phyloP scores from a whole-genome alignment of 2,329 filamentous ascomycete genomes.

The Botrytis pseudocinerea region DNA sequence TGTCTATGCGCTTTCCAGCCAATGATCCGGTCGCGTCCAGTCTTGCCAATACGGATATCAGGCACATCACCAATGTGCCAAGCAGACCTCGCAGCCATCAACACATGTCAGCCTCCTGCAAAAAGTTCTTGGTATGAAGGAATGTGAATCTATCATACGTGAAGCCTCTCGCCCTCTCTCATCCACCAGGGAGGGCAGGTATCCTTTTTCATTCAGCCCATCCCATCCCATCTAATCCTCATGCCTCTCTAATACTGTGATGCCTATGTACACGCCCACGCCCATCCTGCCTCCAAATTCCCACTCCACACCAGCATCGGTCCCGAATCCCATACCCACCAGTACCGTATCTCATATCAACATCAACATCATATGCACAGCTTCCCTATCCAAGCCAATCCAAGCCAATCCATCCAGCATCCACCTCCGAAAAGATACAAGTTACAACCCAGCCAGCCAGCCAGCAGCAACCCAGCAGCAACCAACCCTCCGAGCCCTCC shows the following conservation, averaged over 20 bases:
- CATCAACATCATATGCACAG: not conserved
- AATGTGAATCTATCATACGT: not conserved
- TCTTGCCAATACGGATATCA: slow-evolving; percentile 18
- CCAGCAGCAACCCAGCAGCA: not conserved
- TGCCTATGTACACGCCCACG: not conserved
- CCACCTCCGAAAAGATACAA: not conserved
- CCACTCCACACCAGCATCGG: not conserved
- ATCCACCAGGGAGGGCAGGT: not conserved
- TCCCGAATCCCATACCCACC: not conserved
- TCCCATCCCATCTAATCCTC: not conserved
- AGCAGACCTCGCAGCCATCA: not conserved
- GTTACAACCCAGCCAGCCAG: not conserved
- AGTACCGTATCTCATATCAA: not conserved
- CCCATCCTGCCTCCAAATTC: not conserved
- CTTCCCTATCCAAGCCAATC: not conserved
- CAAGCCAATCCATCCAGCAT: not conserved
- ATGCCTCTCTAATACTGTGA: not conserved
- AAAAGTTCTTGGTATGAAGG: not conserved
- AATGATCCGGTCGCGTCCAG: not conserved
- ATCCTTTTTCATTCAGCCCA: not conserved
- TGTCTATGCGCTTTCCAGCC: not conserved
- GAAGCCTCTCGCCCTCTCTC: not conserved
- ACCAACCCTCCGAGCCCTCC: not conserved
- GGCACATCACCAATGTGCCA: not conserved
- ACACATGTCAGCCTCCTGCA: not conserved